Evolutionary conservation across 2,329 filamentous ascomycete species (phyloP).

Genomic region (Epichloe scottii): DNA sequence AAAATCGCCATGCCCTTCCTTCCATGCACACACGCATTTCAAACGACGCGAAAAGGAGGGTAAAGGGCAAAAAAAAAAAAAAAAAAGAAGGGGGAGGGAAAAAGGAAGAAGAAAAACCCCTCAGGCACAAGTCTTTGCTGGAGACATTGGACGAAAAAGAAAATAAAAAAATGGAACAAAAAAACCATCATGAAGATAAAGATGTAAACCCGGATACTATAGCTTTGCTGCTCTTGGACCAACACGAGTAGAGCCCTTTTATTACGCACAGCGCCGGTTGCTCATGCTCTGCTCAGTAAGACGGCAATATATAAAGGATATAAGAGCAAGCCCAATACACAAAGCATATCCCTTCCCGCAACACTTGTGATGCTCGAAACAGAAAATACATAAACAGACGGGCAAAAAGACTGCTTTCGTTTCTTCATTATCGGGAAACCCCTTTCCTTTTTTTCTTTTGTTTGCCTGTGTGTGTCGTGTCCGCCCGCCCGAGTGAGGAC

Average conservation of each 20-base stretch:
- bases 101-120: rapidly evolving
- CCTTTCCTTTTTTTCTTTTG: not conserved
- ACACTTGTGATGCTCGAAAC: not conserved
- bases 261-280: not conserved
- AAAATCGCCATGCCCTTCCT: not conserved
- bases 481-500: not conserved
- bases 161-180: not conserved
- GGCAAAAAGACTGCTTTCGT: not conserved
- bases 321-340: not conserved
- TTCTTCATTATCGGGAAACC: not conserved
- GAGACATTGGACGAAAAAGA: not conserved
- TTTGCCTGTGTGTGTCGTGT: not conserved
- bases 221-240: not conserved
- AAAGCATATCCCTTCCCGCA: not conserved
- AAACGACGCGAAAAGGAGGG: too few relatives aligned
- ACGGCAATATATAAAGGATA: not conserved
- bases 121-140: too few relatives aligned
- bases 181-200: not conserved
- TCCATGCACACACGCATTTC: too few relatives aligned
- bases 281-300: not conserved
- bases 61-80: too few relatives aligned
- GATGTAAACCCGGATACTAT: not conserved
- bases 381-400: not conserved
- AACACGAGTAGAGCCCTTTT: not conserved
- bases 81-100: rapidly evolving